phyloP scores from a whole-genome alignment of 75 land plant genomes.

The Sequoiadendron giganteum region DNA sequence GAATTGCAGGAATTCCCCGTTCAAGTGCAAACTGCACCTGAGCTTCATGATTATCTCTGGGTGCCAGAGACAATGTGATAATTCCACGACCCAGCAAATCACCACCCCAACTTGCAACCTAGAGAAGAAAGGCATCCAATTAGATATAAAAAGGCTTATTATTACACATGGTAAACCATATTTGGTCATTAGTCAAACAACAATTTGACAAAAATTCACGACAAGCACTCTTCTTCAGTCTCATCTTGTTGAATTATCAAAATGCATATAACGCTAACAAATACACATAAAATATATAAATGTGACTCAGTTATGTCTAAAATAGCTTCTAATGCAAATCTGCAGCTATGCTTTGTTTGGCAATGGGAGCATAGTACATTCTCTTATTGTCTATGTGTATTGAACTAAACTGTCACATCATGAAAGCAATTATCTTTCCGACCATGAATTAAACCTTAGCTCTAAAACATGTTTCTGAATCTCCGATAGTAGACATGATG shows the following conservation, averaged over 20 bases:
- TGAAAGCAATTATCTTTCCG: background rate
- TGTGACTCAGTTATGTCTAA: background rate
- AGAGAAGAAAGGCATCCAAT: background rate
- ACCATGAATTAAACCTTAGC: background rate
- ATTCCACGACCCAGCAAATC: conserved; percentile 78
- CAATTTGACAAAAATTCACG: background rate
- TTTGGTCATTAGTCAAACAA: background rate
- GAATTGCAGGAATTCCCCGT: conserved; percentile 93
- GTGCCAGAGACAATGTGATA: conserved; percentile 87
- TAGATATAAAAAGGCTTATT: background rate
- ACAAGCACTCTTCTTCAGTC: background rate
- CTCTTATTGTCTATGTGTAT: background rate
- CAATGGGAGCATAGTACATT: background rate
- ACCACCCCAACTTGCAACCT: conserved; percentile 99
- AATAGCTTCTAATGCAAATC: background rate
- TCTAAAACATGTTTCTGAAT: background rate
- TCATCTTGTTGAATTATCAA: background rate
- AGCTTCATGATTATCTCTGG: conserved; percentile 96
- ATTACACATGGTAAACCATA: background rate
- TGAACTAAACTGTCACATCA: background rate
- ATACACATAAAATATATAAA: background rate
- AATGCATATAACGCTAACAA: background rate
- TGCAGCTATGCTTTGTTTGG: background rate
- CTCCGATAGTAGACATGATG: background rate
- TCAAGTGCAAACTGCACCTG: conserved; percentile 99